Evolutionary conservation across 176 grass and related monocot species (phyloP), one percentile per base, ranked within the genome.

Genomic region (Raddia distichophylla): DNA sequence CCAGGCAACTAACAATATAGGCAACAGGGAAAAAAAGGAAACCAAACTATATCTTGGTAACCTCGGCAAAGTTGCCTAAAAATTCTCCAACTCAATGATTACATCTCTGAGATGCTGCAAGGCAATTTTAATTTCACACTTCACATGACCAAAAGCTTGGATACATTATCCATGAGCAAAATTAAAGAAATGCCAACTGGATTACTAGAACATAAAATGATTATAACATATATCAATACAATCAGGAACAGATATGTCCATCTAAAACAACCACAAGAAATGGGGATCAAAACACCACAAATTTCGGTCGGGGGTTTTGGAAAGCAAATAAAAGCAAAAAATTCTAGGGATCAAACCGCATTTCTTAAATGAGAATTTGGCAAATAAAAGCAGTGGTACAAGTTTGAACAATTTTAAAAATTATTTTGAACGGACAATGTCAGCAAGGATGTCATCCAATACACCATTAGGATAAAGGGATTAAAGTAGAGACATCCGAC

Each of bases 21-120:
- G 86, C 92, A 94, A 91, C 89, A 89, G 92, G 92, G 89, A 91
- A 91, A 94, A 94, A 87, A 78, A 94, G 86, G 92, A 76, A 85
- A 89, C 84, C 86, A 84, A 89, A 89, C 2, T n/a, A 52, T 56
- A 70, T 60, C 11, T 89, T 87, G 89, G 86, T 80, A 71, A 87
- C 89, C 92, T 91, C 57, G 84, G 89, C 86, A 94, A 94, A 87
- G 86, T 91, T 87, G 84, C 89, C 89, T 8, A 2, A 45, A 16
- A 40, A 56, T 27, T 40, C 37, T 40, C 37, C 43, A 5, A 55
- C 3, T 51, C 64, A 67, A 18, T 7, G 2, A 53, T 51, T 17
- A 8, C 57, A 76, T 47, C 57, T 61, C 20, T 42, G 16, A 33
- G 8, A 74, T 67, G 18, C 0, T 3, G 47, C 0, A 15, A 72